Percentiles rank a stretch among this genome's conserved stretches.
These are phyloP conservation scores for Mycogone perniciosa DNA, from an alignment of 2,329 filamentous ascomycete genomes.

Conservation along the genomic window DNA sequence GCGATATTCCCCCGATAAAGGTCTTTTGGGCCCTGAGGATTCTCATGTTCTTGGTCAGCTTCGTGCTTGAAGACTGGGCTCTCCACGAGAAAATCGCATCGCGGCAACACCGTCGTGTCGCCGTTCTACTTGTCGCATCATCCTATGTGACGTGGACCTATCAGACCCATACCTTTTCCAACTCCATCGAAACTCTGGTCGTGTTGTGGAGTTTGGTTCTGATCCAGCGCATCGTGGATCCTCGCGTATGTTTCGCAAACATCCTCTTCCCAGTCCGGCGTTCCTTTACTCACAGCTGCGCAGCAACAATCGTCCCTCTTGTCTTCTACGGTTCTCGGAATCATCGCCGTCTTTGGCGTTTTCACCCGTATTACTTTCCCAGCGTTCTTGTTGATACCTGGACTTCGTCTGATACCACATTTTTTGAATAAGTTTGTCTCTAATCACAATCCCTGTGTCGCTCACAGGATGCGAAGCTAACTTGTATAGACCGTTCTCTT, in stretches of 20 bases:
- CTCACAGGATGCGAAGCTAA: slow-evolving; percentile 14
- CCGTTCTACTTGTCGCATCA: slow-evolving; percentile 80
- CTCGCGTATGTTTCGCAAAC: slow-evolving; percentile 53
- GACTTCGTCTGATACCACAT: slow-evolving; percentile 75
- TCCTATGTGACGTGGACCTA: slow-evolving; percentile 99
- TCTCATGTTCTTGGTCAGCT: slow-evolving; percentile 91
- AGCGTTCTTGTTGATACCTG: slow-evolving; percentile 81
- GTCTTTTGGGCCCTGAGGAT: slow-evolving; percentile 86
- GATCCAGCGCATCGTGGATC: slow-evolving; percentile 76
- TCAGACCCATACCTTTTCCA: slow-evolving; percentile 97
- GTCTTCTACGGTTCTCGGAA: slow-evolving; percentile 70
- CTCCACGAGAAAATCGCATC: slow-evolving; percentile 83
- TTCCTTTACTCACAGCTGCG: slow-evolving; percentile 21
- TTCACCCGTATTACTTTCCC: slow-evolving; percentile 98
- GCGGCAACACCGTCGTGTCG: slow-evolving; percentile 62
- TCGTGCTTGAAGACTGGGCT: slow-evolving; percentile 97
- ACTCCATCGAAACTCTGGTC: slow-evolving; percentile 88
- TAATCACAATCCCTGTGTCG: background rate
- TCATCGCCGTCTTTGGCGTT: slow-evolving; percentile 75
- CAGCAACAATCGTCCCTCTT: slow-evolving; percentile 70
- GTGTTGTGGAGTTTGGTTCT: slow-evolving; percentile 92
- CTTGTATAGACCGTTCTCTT: slow-evolving; percentile 45
- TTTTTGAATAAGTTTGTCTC: slow-evolving; percentile 67
- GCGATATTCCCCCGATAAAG: slow-evolving; percentile 70
- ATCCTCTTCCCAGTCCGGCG: slow-evolving; percentile 1